Conservation (phyloP, 2,329 filamentous ascomycete genomes). For the Incumbomyces delicatus region DNA sequence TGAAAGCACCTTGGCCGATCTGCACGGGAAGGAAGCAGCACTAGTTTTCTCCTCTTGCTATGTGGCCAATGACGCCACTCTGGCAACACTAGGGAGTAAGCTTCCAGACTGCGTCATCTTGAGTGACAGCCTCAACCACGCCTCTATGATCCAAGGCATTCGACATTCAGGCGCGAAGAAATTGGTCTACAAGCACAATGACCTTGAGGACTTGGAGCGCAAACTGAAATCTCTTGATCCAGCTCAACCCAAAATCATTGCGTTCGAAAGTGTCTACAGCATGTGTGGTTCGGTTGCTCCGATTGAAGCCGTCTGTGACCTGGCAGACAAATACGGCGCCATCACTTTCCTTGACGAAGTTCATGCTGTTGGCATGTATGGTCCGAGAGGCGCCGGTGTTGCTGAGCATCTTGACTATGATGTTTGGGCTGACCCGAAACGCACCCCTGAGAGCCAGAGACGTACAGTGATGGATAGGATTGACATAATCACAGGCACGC, state of each 20-base stretch:
- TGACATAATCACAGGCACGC: constrained; percentile 94
- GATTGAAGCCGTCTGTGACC: constrained; percentile 88
- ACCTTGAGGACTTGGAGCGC: constrained; percentile 80
- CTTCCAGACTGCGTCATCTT: constrained; percentile 93
- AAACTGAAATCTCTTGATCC: constrained; percentile 82
- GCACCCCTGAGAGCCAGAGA: constrained; percentile 40
- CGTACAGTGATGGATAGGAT: constrained; percentile 92
- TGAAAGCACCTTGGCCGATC: constrained; percentile 70
- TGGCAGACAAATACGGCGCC: constrained; percentile 95
- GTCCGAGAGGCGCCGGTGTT: constrained; percentile 86
- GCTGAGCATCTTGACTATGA: constrained; percentile 96
- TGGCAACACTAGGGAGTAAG: constrained; percentile 94
- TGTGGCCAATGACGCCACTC: constrained; percentile 92
- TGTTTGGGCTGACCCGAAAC: constrained; percentile 61
- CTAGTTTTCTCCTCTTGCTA: constrained; percentile 97
- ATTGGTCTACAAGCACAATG: constrained; percentile 98
- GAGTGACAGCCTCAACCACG: constrained; percentile 95
- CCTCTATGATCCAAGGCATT: constrained; percentile 98
- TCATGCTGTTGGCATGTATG: constrained; percentile 98
- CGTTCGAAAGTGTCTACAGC: constrained; percentile 97
- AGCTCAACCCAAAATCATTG: constrained; percentile 90
- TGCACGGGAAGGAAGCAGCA: constrained; percentile 86
- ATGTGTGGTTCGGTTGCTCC: constrained; percentile 98
- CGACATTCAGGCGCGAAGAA: constrained; percentile 95
- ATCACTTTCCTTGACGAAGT: constrained; percentile 98